These are phyloP conservation scores for Pestalotiopsis sp. DNA, from an alignment of 2,329 filamentous ascomycete genomes.

Conservation along the genomic window DNA sequence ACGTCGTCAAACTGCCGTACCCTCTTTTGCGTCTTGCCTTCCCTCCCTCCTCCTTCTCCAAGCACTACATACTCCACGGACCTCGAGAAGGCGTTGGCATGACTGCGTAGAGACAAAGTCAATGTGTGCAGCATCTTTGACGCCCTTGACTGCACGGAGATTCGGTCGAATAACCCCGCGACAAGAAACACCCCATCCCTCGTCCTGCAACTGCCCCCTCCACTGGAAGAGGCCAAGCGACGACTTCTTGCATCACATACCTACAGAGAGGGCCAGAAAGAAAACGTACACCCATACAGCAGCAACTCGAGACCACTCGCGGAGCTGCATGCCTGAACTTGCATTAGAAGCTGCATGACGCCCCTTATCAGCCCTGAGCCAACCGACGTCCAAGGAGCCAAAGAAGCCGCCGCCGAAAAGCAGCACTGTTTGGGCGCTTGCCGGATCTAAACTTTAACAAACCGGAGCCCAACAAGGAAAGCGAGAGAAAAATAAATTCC, in stretches of 20 bases:
- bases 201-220: background rate
- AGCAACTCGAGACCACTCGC: conserved; percentile 1
- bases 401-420: conserved; percentile 1
- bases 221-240: background rate
- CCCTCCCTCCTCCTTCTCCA: background rate
- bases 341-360: conserved; percentile 11
- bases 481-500: background rate
- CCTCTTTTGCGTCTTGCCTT: background rate
- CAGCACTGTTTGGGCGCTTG: background rate
- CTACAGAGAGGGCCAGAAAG: background rate
- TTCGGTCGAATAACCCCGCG: conserved; percentile 3
- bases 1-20: background rate
- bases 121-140: conserved; percentile 1
- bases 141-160: background rate
- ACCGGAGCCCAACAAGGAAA: background rate
- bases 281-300: background rate
- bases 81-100: background rate
- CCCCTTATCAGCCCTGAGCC: background rate
- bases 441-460: conserved; percentile 5
- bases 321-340: conserved; percentile 9
- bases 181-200: background rate
- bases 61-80: background rate
- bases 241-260: background rate
- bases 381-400: background rate
- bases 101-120: background rate